Base-by-base conservation (phyloP, 2,329 filamentous ascomycete species). In the Camillea tinctor region DNA sequence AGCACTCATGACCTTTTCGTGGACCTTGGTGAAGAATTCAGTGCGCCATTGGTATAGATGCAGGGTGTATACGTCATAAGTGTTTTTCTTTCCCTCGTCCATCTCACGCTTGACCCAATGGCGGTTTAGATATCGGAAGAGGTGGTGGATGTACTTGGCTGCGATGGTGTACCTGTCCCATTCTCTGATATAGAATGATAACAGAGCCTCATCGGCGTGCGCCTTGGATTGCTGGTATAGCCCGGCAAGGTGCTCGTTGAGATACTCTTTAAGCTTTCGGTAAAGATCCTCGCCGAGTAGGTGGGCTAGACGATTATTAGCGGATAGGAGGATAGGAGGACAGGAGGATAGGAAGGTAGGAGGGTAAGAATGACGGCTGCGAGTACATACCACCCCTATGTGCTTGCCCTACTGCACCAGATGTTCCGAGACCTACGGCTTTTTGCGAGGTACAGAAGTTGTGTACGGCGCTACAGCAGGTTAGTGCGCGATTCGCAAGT, bases 41-140 rank as follows among this genome's bases (percentile, higher is more conserved):
- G 90, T 86, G 67, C 93, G 93, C 95, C 95, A 99, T 72, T 94
- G 92, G 20, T 98, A 95, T 49, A 99, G 81, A 70, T 99, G 95
- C 40, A 99, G 80, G 0, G 95, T 99, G 77, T 99, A 99, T 53
- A 99, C 95, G 75, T 99, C 95, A 75, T 96, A 98, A 7, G 98
- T 91, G 71, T 94, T 91, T 81, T 98, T 97, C 80, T 99, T 98
- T 36, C 95, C 95, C 76, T 99, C 95, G 65, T 99, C 95, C 79
- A 99, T 97, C 78, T 99, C 95, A 26, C 95, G 85, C 83, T 97
- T 99, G 1, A 99, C 95, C 95, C 96, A 99, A 77, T 99, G 95
- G 26, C 95, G 87, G 73, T 99, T 99, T 23, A 99, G 86, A 73
- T 99, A 99, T 57, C 90, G 84, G 81, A 99, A 99, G 7, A 99